A percentile compares a stretch with the other conserved stretches of the same genome.
phyloP scores from a whole-genome alignment of 108 stramenopile genomes.

The Pseudonitzschia multiseries region DNA sequence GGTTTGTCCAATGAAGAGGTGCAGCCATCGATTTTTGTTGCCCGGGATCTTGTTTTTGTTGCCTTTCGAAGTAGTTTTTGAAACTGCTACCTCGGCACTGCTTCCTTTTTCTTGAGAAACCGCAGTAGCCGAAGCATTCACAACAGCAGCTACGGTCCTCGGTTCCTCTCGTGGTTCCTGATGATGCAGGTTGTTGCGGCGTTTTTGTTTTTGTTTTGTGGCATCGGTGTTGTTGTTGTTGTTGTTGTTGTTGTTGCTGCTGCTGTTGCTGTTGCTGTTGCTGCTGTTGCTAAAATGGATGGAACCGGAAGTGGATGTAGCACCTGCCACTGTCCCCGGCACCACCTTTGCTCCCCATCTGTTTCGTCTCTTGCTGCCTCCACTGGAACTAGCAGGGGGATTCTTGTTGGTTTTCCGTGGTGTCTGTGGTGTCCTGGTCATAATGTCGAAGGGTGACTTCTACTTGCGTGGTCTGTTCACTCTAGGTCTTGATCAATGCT shows the following conservation, averaged over 20 bases:
- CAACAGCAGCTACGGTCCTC: not conserved
- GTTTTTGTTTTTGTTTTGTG: not conserved
- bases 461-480: too few species aligned
- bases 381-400: not conserved
- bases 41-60: not conserved
- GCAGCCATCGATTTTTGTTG: not conserved
- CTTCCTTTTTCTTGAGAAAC: too few species aligned
- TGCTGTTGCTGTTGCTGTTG: conserved; percentile 3
- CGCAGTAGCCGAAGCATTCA: not conserved
- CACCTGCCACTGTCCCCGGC: not conserved
- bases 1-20: not conserved
- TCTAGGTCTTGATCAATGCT: too few species aligned
- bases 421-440: not conserved
- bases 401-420: not conserved
- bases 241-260: not conserved
- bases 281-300: not conserved
- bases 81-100: too few species aligned
- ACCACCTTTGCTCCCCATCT: not conserved
- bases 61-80: not conserved
- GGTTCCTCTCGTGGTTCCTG: not conserved
- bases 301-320: not conserved
- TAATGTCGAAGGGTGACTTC: too few species aligned
- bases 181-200: not conserved
- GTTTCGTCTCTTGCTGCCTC: not conserved
- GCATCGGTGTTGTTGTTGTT: not conserved